A percentile compares a stretch with the other conserved stretches of the same genome.
Conservation (phyloP, 2,329 filamentous ascomycete genomes). For the Mycogone perniciosa region DNA sequence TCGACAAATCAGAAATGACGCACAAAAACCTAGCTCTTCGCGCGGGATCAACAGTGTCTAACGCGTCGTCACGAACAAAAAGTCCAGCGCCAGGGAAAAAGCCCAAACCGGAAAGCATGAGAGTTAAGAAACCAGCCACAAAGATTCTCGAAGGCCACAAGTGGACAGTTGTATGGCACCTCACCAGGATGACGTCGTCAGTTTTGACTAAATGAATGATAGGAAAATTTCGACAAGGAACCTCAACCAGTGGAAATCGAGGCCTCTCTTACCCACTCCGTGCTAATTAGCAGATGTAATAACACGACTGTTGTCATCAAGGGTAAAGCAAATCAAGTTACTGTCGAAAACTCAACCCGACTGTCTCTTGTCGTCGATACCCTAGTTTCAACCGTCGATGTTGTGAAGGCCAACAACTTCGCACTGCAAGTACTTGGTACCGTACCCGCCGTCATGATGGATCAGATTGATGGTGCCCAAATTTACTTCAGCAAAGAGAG, state of each 20-base stretch:
- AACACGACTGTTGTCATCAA: slow-evolving; percentile 84
- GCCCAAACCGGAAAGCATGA: slow-evolving; percentile 80
- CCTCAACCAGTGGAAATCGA: slow-evolving; percentile 69
- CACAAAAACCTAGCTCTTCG: slow-evolving; percentile 94
- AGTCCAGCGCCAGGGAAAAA: slow-evolving; percentile 84
- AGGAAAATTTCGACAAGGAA: slow-evolving; percentile 88
- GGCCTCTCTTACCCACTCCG: slow-evolving; percentile 75
- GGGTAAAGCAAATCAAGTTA: slow-evolving; percentile 95
- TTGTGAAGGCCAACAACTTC: slow-evolving; percentile 93
- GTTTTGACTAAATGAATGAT: slow-evolving; percentile 8
- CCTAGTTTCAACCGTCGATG: slow-evolving; percentile 84
- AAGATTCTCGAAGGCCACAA: slow-evolving; percentile 84
- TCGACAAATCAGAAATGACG: slow-evolving; percentile 93
- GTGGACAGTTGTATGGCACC: slow-evolving; percentile 68
- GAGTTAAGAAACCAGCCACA: slow-evolving; percentile 71
- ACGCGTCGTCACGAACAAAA: slow-evolving; percentile 59
- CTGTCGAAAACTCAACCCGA: slow-evolving; percentile 81
- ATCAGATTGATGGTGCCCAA: slow-evolving; percentile 86
- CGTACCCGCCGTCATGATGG: slow-evolving; percentile 81
- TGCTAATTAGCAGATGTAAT: slow-evolving; percentile 87
- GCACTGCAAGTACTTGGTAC: slow-evolving; percentile 84
- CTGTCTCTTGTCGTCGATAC: slow-evolving; percentile 83
- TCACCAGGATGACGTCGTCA: neutral
- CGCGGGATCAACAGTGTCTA: slow-evolving; percentile 62
- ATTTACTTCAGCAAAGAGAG: slow-evolving; percentile 82